Base-by-base conservation (phyloP, 768 basidiomycete genomes). In the Termitomyces sp. region DNA sequence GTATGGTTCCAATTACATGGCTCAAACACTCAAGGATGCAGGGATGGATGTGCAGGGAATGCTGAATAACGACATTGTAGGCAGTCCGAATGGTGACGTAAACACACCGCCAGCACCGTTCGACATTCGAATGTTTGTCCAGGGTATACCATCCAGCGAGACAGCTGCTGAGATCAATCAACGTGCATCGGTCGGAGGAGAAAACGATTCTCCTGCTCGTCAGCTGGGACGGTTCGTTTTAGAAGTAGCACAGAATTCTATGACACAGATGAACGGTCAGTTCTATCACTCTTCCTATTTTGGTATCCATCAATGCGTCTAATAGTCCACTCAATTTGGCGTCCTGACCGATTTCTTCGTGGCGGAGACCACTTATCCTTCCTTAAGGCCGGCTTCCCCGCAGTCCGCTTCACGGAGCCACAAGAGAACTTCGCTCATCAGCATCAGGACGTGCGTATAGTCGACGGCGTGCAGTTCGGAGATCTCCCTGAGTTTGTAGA, bases 21-120 rank as follows among this genome's bases (percentile, higher is more conserved):
- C 80, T 10, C 67, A 70, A 50, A 63, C 68, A 19, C 65, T 81
- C 51, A 69, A 70, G 30, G 69, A 68, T 7, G 70, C 72, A 5
- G 72, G 77, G 11, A 71, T 71, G 3, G 76, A 82, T 59, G 77
- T 81, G 5, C 79, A 83, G 61, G 80, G 78, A 19, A 81, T 81
- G 80, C 66, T 81, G 51, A 74, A 80, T 59, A 82, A 82, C 60
- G 81, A 82, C 59, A 81, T 82, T 57, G 78, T 82, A 7, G 80
- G 80, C 1, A 77, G 77, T 47, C 71, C 78, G 11, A 77, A 73
- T 46, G 78, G 65, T 9, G 79, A 81, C 58, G 74, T 79, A 41
- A 75, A 77, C 3, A 69, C 71, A 17, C 54, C 54, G 11, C 64
- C 60, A 22, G 78, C 80, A 54, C 74, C 77, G 6, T 74, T 74